Evolutionary conservation across 805 yeast genomes (phyloP).

Genomic region (Pichia kluyveri): DNA sequence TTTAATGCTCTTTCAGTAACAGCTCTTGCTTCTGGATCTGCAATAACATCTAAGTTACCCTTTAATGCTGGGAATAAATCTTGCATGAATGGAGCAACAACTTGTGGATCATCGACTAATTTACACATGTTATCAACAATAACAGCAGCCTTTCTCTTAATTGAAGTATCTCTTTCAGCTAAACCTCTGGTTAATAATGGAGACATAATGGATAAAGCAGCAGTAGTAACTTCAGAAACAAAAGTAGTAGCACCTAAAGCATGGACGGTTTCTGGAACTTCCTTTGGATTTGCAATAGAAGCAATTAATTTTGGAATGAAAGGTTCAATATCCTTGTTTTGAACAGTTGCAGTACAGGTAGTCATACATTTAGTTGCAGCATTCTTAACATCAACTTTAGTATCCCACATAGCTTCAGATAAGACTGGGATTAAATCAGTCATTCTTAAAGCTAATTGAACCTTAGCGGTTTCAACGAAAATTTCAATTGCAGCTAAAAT

Average conservation of each 20-base stretch:
- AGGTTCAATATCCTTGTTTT: conserved; percentile 99
- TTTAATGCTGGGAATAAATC: conserved; percentile 94
- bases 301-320: conserved; percentile 95
- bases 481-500: conserved; percentile 76
- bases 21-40: conserved; percentile 99
- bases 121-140: conserved; percentile 99
- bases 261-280: conserved; percentile 98
- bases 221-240: conserved; percentile 99
- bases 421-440: conserved; percentile 97
- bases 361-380: conserved; percentile 95
- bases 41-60: conserved; percentile 90
- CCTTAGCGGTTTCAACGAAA: conserved; percentile 90
- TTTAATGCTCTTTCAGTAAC: conserved; percentile 94
- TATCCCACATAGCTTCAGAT: conserved; percentile 99
- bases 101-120: conserved; percentile 99
- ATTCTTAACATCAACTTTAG: conserved; percentile 94
- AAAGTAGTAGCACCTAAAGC: conserved; percentile 98
- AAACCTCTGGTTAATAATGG: conserved; percentile 99
- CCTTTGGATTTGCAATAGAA: conserved; percentile 94
- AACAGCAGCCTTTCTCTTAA: conserved; percentile 99
- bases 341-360: conserved; percentile 94
- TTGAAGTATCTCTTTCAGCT: conserved; percentile 98
- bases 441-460: conserved; percentile 96
- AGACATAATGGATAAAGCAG: conserved; percentile 98
- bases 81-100: conserved; percentile 98